A percentile compares a stretch with the other conserved stretches of the same genome.
Conservation (phyloP, 306 rosid species). For the Spatholobus suberectus region DNA sequence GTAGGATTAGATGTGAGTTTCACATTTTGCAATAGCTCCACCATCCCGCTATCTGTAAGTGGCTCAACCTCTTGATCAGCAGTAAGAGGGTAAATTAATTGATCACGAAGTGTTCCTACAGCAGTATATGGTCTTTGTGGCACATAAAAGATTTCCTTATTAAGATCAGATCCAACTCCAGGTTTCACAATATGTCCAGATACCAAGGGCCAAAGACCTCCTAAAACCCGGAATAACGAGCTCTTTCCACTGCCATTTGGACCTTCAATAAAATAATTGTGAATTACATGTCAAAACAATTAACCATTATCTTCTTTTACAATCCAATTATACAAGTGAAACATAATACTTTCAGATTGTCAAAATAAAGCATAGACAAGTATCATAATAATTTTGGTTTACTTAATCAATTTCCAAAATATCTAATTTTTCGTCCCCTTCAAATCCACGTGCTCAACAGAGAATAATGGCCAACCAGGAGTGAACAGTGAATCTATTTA, state of each 20-base stretch:
- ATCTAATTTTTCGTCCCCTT: constrained; percentile 1
- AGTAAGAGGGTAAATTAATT: constrained; percentile 85
- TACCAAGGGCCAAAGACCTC: constrained; percentile 95
- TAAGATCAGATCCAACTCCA: constrained; percentile 89
- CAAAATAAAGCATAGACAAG: constrained; percentile 17
- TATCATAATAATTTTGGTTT: neutral
- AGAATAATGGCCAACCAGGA: neutral
- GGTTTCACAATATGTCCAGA: constrained; percentile 91
- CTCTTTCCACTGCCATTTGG: constrained; percentile 98
- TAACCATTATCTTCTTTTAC: neutral
- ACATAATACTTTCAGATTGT: neutral
- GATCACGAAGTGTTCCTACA: constrained; percentile 90
- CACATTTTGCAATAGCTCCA: constrained; percentile 79
- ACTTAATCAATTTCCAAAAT: neutral
- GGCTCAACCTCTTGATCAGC: constrained; percentile 74
- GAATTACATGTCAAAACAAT: constrained; percentile 29
- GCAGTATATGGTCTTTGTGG: constrained; percentile 96
- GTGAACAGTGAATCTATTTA: constrained; percentile 18
- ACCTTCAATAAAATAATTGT: constrained; percentile 59
- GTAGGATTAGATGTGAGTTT: constrained; percentile 8
- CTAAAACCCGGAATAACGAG: constrained; percentile 89
- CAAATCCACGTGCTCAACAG: neutral
- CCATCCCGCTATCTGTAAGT: constrained; percentile 74
- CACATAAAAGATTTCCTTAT: constrained; percentile 90
- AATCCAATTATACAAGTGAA: constrained; percentile 10